Conservation (phyloP, 495 filamentous ascomycete species). For the Jackrogersella multiformis region DNA sequence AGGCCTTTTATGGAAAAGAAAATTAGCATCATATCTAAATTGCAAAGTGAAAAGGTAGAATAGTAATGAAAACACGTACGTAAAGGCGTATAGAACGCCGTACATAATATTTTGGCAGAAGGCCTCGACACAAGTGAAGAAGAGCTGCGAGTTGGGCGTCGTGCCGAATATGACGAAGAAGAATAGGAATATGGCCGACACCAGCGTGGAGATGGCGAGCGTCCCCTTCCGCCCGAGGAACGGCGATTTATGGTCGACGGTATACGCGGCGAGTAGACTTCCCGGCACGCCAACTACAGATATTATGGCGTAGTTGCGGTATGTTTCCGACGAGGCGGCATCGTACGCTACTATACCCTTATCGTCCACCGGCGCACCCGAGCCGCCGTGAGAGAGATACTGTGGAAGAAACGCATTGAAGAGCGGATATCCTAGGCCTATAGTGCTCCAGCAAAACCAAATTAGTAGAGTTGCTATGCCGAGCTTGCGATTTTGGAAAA, state of each 20-base stretch:
- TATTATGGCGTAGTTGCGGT: conserved; percentile 81
- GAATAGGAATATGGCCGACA: conserved; percentile 80
- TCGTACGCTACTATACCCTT: conserved; percentile 18
- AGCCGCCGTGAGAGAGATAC: conserved; percentile 76
- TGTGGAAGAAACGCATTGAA: conserved; percentile 89
- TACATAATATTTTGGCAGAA: conserved; percentile 86
- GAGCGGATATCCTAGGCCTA: conserved; percentile 72
- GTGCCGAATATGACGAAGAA: conserved; percentile 64
- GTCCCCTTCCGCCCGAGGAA: conserved; percentile 78
- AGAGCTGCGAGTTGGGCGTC: conserved; percentile 68
- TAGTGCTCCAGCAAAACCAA: conserved; percentile 66
- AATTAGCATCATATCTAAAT: background rate
- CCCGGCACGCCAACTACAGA: conserved; percentile 77
- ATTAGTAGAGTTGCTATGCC: conserved; percentile 61
- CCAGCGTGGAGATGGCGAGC: conserved; percentile 69
- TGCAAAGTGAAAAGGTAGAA: background rate
- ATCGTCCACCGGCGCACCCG: conserved; percentile 48
- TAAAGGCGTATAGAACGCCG: conserved; percentile 87
- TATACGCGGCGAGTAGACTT: conserved; percentile 72
- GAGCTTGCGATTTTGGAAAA: conserved; percentile 59
- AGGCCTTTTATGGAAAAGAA: conserved; percentile 46
- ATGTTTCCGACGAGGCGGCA: conserved; percentile 53
- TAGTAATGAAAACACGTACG: no score
- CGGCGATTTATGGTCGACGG: conserved; percentile 71
- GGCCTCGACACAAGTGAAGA: conserved; percentile 79